A percentile compares a stretch with the other conserved stretches of the same genome.
These are phyloP conservation scores for Pichia kudriavzevii DNA, from an alignment of 1,139 yeast genomes.

Conservation along the genomic window DNA sequence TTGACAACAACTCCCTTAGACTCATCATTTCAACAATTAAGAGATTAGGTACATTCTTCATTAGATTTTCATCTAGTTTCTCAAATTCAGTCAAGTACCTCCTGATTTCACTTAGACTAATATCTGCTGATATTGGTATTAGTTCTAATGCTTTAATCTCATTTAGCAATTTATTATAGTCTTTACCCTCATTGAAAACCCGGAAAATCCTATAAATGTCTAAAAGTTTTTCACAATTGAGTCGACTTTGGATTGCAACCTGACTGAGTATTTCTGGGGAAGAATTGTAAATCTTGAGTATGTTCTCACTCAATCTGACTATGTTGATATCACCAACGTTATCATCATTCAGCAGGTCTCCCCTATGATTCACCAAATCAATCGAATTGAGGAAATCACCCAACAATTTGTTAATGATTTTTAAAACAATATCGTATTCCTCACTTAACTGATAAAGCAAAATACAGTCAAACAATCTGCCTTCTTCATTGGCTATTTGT, in stretches of 20 bases:
- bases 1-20: slow-evolving; percentile 39
- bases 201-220: slow-evolving; percentile 49
- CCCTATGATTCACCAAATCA: slow-evolving; percentile 45
- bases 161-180: slow-evolving; percentile 29
- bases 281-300: slow-evolving; percentile 45
- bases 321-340: slow-evolving; percentile 33
- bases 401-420: slow-evolving; percentile 64
- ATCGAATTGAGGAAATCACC: slow-evolving; percentile 74
- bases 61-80: slow-evolving; percentile 59
- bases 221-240: slow-evolving; percentile 58
- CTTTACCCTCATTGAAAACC: no score
- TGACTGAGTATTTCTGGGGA: slow-evolving; percentile 41
- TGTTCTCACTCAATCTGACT: slow-evolving; percentile 51
- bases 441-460: slow-evolving; percentile 81
- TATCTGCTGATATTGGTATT: slow-evolving; percentile 49
- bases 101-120: slow-evolving; percentile 43
- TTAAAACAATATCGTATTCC: slow-evolving; percentile 79
- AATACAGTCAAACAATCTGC: slow-evolving; percentile 80
- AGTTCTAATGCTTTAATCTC: slow-evolving; percentile 54
- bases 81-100: slow-evolving; percentile 48
- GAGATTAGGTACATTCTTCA: slow-evolving; percentile 74
- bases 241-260: slow-evolving; percentile 43
- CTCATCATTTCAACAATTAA: slow-evolving; percentile 79
- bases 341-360: slow-evolving; percentile 42
- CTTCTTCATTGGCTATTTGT: slow-evolving; percentile 82